Conservation (phyloP, 768 basidiomycete genomes). For the Tylopilus vinaceipallidus region DNA sequence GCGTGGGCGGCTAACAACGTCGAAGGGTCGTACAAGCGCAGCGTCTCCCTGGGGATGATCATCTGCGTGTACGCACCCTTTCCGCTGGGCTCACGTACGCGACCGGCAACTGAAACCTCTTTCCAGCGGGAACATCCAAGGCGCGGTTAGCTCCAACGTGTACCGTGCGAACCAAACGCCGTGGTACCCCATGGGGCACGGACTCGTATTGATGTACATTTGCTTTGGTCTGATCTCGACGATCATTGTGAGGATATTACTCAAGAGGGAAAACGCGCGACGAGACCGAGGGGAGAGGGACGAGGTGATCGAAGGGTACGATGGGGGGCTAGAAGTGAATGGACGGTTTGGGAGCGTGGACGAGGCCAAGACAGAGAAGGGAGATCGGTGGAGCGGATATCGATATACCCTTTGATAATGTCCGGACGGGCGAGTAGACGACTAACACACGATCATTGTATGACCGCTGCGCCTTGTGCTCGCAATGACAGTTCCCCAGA, state of each 20-base stretch:
- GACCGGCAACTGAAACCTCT: neutral
- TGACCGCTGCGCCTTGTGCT: neutral
- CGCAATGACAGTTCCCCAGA: neutral
- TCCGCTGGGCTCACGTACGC: neutral
- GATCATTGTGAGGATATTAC: slow-evolving; percentile 36
- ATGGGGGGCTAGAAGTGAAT: slow-evolving; percentile 44
- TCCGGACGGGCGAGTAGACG: neutral
- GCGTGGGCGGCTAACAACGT: slow-evolving; percentile 68
- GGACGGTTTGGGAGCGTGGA: slow-evolving; percentile 56
- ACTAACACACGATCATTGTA: neutral
- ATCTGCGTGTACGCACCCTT: slow-evolving; percentile 51
- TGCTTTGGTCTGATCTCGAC: slow-evolving; percentile 56
- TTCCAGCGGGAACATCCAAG: slow-evolving; percentile 66
- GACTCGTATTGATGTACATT: slow-evolving; percentile 73
- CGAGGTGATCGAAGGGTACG: slow-evolving; percentile 51
- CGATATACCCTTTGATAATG: slow-evolving; percentile 53
- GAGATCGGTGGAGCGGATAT: slow-evolving; percentile 76
- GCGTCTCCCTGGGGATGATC: slow-evolving; percentile 67
- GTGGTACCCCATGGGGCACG: slow-evolving; percentile 62
- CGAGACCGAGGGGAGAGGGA: slow-evolving; percentile 68
- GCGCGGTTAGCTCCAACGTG: slow-evolving; percentile 76
- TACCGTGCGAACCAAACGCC: slow-evolving; percentile 67
- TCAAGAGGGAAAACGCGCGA: slow-evolving; percentile 60
- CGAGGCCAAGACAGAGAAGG: slow-evolving; percentile 68
- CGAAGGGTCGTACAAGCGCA: slow-evolving; percentile 75